Evolutionary conservation across 345 rosid genomes (phyloP).

Genomic region (Garcia nutans): DNA sequence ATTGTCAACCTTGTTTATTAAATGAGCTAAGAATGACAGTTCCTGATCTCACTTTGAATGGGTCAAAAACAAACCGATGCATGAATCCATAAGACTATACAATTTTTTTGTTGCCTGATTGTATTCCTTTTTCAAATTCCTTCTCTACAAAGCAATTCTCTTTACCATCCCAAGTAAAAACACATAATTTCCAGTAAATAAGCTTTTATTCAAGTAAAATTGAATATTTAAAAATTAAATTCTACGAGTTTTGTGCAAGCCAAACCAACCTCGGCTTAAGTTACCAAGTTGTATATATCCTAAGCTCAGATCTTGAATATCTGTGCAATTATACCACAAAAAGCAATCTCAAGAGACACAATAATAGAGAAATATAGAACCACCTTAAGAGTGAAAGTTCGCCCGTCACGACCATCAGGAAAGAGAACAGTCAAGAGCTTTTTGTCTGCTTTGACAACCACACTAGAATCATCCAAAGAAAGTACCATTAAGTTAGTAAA

Average conservation of each 20-base stretch:
- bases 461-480: constrained; percentile 48
- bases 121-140: not conserved
- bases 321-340: not conserved
- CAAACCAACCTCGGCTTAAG: no score
- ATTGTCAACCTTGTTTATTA: no score
- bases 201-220: not conserved
- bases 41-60: no score
- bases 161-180: not conserved
- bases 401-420: constrained; percentile 95
- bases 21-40: no score
- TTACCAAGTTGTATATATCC: not conserved
- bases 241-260: no score
- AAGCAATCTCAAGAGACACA: constrained; percentile 4
- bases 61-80: no score
- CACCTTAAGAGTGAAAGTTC: constrained; percentile 97
- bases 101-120: no score
- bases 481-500: constrained; percentile 31
- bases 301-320: not conserved
- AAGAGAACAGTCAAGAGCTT: constrained; percentile 91
- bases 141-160: not conserved
- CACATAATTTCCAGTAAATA: not conserved
- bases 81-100: no score
- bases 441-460: constrained; percentile 94
- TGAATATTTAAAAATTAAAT: not conserved
- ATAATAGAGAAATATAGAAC: constrained; percentile 8